These are phyloP conservation scores for Buxus sempervirens DNA, from an alignment of 164 flowering plant species.

Conservation along the genomic window DNA sequence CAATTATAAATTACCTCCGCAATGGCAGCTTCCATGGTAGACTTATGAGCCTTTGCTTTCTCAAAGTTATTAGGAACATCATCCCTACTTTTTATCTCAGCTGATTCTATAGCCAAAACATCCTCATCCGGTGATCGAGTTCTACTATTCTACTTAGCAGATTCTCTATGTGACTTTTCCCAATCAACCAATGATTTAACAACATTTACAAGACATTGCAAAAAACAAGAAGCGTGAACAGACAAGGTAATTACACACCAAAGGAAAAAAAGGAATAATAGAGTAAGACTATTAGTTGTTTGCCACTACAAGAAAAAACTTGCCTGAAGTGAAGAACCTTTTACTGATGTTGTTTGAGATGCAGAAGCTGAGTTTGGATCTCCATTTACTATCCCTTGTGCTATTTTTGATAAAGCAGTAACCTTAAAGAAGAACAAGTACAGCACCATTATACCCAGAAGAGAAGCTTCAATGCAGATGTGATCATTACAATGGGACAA, in stretches of 20 bases:
- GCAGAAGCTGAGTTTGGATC: slow-evolving; percentile 71
- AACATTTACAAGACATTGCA: slow-evolving; percentile 85
- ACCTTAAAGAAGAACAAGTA: slow-evolving; percentile 42
- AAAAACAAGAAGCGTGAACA: slow-evolving; percentile 4
- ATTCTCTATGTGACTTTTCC: slow-evolving; percentile 63
- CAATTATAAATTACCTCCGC: slow-evolving; percentile 57
- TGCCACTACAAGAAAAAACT: slow-evolving; percentile 6
- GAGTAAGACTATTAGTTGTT: not conserved
- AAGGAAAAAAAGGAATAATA: slow-evolving; percentile 11
- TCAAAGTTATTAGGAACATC: slow-evolving; percentile 67
- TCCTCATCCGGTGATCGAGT: slow-evolving; percentile 37
- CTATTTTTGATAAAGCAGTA: slow-evolving; percentile 69
- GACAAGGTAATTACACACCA: not conserved
- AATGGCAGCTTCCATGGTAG: slow-evolving; percentile 89
- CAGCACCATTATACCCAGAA: not conserved
- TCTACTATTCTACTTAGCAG: slow-evolving; percentile 32
- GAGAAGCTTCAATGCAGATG: not conserved
- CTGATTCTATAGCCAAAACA: slow-evolving; percentile 31
- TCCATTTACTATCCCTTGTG: slow-evolving; percentile 72
- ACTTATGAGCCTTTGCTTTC: slow-evolving; percentile 94
- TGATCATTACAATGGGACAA: not conserved
- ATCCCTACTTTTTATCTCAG: slow-evolving; percentile 47
- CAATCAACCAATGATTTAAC: slow-evolving; percentile 89
- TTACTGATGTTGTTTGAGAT: slow-evolving; percentile 66
- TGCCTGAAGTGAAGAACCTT: slow-evolving; percentile 95